phyloP scores from a whole-genome alignment of 371 early-diverging fungal species.

The Mucor piriformis region DNA sequence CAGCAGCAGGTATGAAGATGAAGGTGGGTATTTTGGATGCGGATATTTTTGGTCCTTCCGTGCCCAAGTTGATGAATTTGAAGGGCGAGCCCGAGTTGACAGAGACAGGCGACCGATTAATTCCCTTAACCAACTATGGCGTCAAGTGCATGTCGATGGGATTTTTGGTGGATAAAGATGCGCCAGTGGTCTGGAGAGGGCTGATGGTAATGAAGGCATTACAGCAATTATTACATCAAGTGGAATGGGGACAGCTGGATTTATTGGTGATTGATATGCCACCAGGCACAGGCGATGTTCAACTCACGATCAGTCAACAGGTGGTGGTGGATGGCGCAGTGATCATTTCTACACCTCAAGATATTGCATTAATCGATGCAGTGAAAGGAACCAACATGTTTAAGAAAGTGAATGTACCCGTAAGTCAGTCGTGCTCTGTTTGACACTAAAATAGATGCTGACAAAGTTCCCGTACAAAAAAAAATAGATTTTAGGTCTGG shows the following conservation, averaged over 20 bases:
- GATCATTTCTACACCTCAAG: conserved; percentile 91
- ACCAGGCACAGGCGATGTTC: conserved; percentile 92
- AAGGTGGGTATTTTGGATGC: conserved; percentile 87
- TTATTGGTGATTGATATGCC: conserved; percentile 90
- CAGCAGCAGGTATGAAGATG: conserved; percentile 63
- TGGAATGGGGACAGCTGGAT: conserved; percentile 82
- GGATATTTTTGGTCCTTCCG: conserved; percentile 90
- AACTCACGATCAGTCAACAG: conserved; percentile 84
- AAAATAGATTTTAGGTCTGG: conserved; percentile 80
- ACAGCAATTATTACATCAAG: conserved; percentile 84
- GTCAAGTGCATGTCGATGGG: conserved; percentile 94
- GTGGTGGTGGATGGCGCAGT: conserved; percentile 78
- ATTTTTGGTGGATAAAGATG: conserved; percentile 76
- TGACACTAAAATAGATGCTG: no score
- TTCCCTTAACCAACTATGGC: conserved; percentile 81
- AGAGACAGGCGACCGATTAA: conserved; percentile 61
- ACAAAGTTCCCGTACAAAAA: not conserved
- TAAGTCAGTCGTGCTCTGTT: no score
- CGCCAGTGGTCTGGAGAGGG: conserved; percentile 90
- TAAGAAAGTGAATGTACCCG: conserved; percentile 79
- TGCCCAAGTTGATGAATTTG: conserved; percentile 86
- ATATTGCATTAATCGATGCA: conserved; percentile 84
- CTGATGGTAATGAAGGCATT: conserved; percentile 95
- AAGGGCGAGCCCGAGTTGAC: conserved; percentile 70
- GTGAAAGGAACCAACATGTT: conserved; percentile 86